These are phyloP conservation scores for Melampsora abietis-canadensis DNA, from an alignment of 1,284 basidiomycete genomes.

Conservation along the genomic window DNA sequence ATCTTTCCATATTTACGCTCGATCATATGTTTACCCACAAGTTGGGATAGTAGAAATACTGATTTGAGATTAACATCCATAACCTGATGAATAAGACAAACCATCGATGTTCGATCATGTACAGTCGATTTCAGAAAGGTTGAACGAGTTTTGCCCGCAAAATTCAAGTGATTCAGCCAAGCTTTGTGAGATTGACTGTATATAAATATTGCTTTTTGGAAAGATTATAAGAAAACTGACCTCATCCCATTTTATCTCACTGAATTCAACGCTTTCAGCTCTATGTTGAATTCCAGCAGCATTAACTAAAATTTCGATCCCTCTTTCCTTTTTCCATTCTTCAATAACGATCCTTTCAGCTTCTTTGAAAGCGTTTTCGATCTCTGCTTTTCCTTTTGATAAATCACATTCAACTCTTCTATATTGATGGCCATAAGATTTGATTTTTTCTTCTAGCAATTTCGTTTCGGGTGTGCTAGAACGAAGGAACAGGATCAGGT, in stretches of 20 bases:
- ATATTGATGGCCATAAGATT: constrained; percentile 57
- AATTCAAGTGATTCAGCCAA: too few species aligned
- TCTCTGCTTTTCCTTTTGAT: constrained; percentile 65
- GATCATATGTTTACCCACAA: constrained; percentile 50
- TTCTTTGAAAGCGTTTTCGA: constrained; percentile 58
- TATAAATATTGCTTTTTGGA: too few species aligned
- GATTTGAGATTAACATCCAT: constrained; percentile 50
- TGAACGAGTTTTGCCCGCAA: too few species aligned
- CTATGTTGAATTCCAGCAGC: constrained; percentile 91
- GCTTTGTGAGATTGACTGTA: too few species aligned
- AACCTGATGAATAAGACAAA: constrained; percentile 29
- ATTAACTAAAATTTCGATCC: constrained; percentile 79
- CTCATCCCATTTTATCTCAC: constrained; percentile 83
- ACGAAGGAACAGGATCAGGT: constrained; percentile 65
- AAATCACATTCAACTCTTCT: constrained; percentile 72
- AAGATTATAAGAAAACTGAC: constrained; percentile 14
- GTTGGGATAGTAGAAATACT: constrained; percentile 49
- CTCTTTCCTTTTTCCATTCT: constrained; percentile 57
- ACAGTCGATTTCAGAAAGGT: too few species aligned
- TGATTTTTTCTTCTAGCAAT: constrained; percentile 45
- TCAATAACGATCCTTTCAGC: constrained; percentile 60
- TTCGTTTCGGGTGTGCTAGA: constrained; percentile 44
- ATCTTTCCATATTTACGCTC: constrained; percentile 48
- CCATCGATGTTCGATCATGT: not conserved
- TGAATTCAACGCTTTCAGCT: constrained; percentile 74